Base-by-base conservation (phyloP, 2,329 filamentous ascomycete species). In the Clonostachys sp. region DNA sequence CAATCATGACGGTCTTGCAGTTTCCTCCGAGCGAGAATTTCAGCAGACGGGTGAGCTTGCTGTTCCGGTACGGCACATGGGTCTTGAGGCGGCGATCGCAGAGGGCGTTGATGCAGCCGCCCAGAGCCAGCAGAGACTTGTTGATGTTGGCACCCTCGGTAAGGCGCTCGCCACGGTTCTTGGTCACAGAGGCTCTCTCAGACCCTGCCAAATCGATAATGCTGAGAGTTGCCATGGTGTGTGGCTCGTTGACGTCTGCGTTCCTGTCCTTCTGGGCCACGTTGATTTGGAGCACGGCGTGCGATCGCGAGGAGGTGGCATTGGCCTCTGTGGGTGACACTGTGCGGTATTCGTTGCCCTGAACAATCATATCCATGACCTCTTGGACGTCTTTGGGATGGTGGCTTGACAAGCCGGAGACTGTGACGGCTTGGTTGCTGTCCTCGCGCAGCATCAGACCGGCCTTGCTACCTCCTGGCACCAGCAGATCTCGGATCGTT, bases 1-100 rank as follows among this genome's bases (percentile, higher is more conserved):
- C 94, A 65, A 99, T 97, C 94, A 99, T 99, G 64, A 99, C 94
- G 0, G 94, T 99, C 70, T 91, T 95, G 77, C 94, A 99, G 67
- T 99, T 99, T 4, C 94, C 94, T 33, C 94, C 94, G 0, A 99
- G 81, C 1, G 92, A 96, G 69, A 99, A 99, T 61, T 99, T 99
- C 46, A 99, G 80, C 5, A 99, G 76, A 46, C 94, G 85, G 0
- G 94, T 99, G 47, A 99, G 84, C 61, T 97, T 99, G 53, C 92
- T 97, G 71, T 99, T 97, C 57, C 94, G 84, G 71, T 99, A 99
- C 1, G 94, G 94, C 13, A 99, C 88, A 66, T 99, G 94, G 55
- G 95, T 94, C 54, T 83, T 86, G 70, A 94, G 95, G 45, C 90
- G 83, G 5, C 89, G 83, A 61, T 99, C 94, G 70, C 94, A 99